These are phyloP conservation scores for Pseudogymnoascus sp. DNA, from an alignment of 2,329 filamentous ascomycete species.

Conservation along the genomic window DNA sequence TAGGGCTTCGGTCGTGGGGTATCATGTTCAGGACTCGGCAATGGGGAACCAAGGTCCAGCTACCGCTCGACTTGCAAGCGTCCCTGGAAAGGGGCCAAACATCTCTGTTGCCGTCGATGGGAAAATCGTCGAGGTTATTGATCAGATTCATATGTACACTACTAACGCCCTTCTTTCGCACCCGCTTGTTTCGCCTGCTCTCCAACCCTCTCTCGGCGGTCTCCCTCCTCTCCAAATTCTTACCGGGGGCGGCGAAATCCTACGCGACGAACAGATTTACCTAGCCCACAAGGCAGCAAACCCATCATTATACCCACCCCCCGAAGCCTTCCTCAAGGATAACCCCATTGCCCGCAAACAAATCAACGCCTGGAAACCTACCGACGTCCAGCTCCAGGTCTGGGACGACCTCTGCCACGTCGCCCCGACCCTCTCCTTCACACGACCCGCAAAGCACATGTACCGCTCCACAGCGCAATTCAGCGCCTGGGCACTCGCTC, in stretches of 20 bases:
- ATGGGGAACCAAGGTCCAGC: conserved; percentile 21
- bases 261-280: conserved; percentile 93
- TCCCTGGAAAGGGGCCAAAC: conserved; percentile 30
- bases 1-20: conserved; percentile 32
- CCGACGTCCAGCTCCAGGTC: conserved; percentile 86
- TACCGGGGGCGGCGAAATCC: conserved; percentile 77
- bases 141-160: conserved; percentile 84
- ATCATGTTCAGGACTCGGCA: conserved; percentile 25
- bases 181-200: conserved; percentile 79
- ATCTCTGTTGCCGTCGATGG: conserved; percentile 67
- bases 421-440: conserved; percentile 88
- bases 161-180: conserved; percentile 81
- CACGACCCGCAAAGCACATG: conserved; percentile 93
- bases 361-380: conserved; percentile 66
- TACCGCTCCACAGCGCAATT: conserved; percentile 89
- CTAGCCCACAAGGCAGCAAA: conserved; percentile 90
- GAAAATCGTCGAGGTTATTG: conserved; percentile 64
- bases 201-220: conserved; percentile 84
- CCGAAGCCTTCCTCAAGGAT: conserved; percentile 55
- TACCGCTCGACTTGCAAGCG: conserved; percentile 22
- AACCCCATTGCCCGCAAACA: conserved; percentile 46
- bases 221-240: conserved; percentile 82
- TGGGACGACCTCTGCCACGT: conserved; percentile 97
- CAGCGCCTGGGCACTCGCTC: conserved; percentile 80
- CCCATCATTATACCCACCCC: conserved; percentile 67